These are phyloP conservation scores for Rhinocladiella mackenziei DNA, from an alignment of 2,329 filamentous ascomycete genomes.

Conservation along the genomic window DNA sequence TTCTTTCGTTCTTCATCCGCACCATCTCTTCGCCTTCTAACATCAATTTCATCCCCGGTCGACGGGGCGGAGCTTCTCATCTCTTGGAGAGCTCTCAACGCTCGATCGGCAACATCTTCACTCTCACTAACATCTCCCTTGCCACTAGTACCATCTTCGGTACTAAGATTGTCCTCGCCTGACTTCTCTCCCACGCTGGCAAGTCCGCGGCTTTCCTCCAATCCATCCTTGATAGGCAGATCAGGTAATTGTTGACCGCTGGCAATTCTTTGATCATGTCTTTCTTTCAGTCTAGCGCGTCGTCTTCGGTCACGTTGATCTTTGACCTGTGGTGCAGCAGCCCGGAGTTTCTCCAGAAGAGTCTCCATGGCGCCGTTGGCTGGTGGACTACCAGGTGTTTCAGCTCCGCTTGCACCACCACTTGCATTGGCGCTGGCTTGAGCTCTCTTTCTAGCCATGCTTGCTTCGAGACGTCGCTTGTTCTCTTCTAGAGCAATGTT, in stretches of 20 bases:
- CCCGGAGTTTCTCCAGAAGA: constrained; percentile 87
- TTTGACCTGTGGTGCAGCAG: constrained; percentile 81
- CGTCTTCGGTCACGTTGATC: constrained; percentile 86
- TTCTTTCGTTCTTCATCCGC: constrained; percentile 73
- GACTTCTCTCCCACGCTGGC: constrained; percentile 28
- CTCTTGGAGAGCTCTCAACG: constrained; percentile 77
- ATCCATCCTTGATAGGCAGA: constrained; percentile 51
- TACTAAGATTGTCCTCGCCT: constrained; percentile 19
- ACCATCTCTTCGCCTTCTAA: constrained; percentile 66
- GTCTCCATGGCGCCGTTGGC: constrained; percentile 93
- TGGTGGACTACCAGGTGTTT: constrained; percentile 52
- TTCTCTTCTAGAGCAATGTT: constrained; percentile 79
- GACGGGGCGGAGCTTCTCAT: constrained; percentile 58
- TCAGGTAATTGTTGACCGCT: constrained; percentile 88
- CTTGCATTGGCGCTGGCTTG: constrained; percentile 49
- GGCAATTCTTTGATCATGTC: constrained; percentile 82
- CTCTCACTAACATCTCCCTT: constrained; percentile 44
- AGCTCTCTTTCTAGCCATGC: constrained; percentile 76
- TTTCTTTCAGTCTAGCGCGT: constrained; percentile 81
- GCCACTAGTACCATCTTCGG: constrained; percentile 30
- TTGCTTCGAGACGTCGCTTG: constrained; percentile 79
- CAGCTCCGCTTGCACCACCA: constrained; percentile 32
- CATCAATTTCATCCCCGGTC: constrained; percentile 49
- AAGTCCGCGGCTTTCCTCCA: constrained; percentile 47
- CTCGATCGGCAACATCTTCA: constrained; percentile 79